Evolutionary conservation across 2,329 filamentous ascomycete genomes (phyloP).

Genomic region (Leptographium lundbergii): DNA sequence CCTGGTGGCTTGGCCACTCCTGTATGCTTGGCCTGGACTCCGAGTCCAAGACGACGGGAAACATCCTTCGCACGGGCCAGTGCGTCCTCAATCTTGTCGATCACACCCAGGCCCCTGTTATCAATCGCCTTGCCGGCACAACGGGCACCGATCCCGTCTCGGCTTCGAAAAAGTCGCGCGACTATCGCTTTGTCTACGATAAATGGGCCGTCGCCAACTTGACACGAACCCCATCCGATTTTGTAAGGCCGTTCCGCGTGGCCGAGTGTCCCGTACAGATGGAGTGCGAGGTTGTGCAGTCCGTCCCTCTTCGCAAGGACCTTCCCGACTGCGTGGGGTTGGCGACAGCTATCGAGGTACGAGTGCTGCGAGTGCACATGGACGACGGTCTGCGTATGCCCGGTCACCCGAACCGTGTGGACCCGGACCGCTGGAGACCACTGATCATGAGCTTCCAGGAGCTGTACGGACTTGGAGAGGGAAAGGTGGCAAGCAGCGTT

Average conservation of each 20-base stretch:
- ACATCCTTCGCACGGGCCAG: neutral
- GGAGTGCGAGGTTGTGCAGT: neutral
- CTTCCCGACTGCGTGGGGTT: neutral
- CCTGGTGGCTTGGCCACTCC: neutral
- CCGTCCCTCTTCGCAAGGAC: neutral
- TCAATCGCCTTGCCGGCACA: neutral
- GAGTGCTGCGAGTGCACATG: neutral
- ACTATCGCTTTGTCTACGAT: neutral
- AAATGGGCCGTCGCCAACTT: neutral
- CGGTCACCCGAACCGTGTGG: neutral
- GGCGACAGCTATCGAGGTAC: neutral
- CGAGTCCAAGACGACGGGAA: neutral
- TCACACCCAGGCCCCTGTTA: neutral
- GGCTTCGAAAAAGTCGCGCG: neutral
- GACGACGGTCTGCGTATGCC: neutral
- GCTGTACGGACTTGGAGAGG: neutral
- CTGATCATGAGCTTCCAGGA: neutral
- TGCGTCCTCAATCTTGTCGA: neutral
- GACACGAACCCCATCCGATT: neutral
- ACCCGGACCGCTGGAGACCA: neutral
- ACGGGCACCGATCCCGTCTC: neutral
- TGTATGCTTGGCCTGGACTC: neutral
- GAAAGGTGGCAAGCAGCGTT: neutral
- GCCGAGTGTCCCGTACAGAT: neutral
- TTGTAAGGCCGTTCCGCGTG: neutral